Base-by-base conservation (phyloP, 805 yeast genomes). In the Ascoidea asiatica region DNA sequence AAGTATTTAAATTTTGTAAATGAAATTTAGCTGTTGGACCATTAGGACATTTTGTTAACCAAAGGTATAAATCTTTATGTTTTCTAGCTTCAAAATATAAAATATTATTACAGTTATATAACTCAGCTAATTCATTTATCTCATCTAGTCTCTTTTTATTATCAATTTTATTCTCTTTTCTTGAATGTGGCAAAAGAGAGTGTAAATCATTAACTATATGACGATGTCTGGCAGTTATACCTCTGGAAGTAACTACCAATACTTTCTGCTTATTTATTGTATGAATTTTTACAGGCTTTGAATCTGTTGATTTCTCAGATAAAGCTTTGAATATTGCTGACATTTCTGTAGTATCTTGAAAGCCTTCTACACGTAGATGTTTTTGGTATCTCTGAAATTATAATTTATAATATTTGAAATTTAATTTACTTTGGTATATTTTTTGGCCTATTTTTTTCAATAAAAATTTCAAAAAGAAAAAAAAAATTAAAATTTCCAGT, bases 21-120 rank as follows among this genome's bases (percentile, higher is more conserved):
- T 82, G 92, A 63, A 92, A 90, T 64, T 92, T 92, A 56, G 85
- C 67, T 20, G 97, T 90, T 48, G 98, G 98, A 1, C 98, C 98
- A 61, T 92, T 90, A 39, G 98, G 98, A 22, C 97, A 92, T 64
- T 92, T 90, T 33, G 96, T 77, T 51, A 92, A 62, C 95, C 97
- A 92, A 62, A 92, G 63, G 62, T 92, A 92, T 57, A 92, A 75
- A 65, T 92, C 98, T 63, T 79, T 84, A 65, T 90, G 97, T 64
- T 92, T 92, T 67, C 97, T 81, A 45, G 95, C 86, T 65, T 92
- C 98, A 61, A 92, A 92, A 61, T 83, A 92, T 60, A 88, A 69
- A 53, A 92, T 76, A 60, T 92, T 92, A 66, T 92, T 92, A 73
- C 98, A 92, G 71, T 92, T 92, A 75, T 90, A 88, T 51, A 92